phyloP scores from a whole-genome alignment of 2,329 filamentous ascomycete species.

The Cordyceps pruinosa region DNA sequence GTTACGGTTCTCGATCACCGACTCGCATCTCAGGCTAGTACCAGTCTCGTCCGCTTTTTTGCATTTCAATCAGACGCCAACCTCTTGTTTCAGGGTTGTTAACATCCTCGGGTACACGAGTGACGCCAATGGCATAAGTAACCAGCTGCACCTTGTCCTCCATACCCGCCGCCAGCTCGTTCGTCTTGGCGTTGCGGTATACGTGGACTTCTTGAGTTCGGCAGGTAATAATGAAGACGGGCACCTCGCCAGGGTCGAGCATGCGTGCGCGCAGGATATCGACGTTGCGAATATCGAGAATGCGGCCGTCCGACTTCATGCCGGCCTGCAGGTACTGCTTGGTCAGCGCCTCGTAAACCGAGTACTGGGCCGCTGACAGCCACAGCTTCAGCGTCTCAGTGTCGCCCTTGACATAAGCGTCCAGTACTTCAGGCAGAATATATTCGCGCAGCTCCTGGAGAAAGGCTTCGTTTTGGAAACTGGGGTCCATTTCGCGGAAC shows the following conservation, averaged over 20 bases:
- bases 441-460: slow-evolving; percentile 94
- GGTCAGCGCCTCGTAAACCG: slow-evolving; percentile 92
- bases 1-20: not conserved
- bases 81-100: slow-evolving; percentile 94
- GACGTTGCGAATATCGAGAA: slow-evolving; percentile 90
- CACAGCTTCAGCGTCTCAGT: slow-evolving; percentile 84
- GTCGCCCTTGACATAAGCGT: slow-evolving; percentile 97
- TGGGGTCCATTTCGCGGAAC: slow-evolving; percentile 91
- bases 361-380: slow-evolving; percentile 93
- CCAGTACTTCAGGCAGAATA: slow-evolving; percentile 92
- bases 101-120: slow-evolving; percentile 87
- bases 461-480: slow-evolving; percentile 92
- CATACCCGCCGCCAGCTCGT: slow-evolving; percentile 89
- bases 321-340: slow-evolving; percentile 93
- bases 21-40: slow-evolving; percentile 33
- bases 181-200: slow-evolving; percentile 85
- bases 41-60: slow-evolving; percentile 94
- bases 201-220: slow-evolving; percentile 97
- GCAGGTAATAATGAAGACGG: slow-evolving; percentile 95
- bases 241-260: slow-evolving; percentile 78
- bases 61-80: slow-evolving; percentile 96
- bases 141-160: slow-evolving; percentile 98
- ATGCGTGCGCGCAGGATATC: slow-evolving; percentile 78
- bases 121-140: slow-evolving; percentile 96
- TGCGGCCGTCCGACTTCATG: slow-evolving; percentile 88